phyloP scores from a whole-genome alignment of 306 rosid species.

The Lotus japonicus region DNA sequence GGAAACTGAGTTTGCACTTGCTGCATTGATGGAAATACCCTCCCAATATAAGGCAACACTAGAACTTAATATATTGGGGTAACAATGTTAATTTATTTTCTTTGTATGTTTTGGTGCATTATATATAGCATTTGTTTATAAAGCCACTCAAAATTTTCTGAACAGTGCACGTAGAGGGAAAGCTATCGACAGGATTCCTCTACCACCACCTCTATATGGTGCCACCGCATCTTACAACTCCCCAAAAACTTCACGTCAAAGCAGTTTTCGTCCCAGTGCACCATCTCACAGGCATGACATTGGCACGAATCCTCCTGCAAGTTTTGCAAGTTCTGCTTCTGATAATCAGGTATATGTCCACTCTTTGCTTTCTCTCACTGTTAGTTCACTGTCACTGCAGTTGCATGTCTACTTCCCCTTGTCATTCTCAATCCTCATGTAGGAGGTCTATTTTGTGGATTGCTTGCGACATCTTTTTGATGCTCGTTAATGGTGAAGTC shows the following conservation, averaged over 20 bases:
- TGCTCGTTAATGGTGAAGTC: too few species aligned
- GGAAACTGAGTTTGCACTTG: constrained; percentile 84
- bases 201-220: constrained; percentile 83
- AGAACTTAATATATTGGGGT: constrained; percentile 82
- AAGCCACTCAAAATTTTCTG: constrained; percentile 1
- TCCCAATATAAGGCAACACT: constrained; percentile 85
- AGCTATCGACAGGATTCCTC: constrained; percentile 62
- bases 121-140: constrained; percentile 4
- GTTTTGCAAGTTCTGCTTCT: constrained; percentile 37
- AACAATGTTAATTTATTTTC: constrained; percentile 18
- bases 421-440: neutral
- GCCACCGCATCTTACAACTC: constrained; percentile 45
- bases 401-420: neutral
- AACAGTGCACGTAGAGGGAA: constrained; percentile 61
- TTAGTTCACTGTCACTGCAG: neutral
- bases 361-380: constrained; percentile 4
- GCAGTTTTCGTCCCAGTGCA: constrained; percentile 46
- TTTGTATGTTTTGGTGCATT: neutral
- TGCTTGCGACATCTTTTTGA: too few species aligned
- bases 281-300: constrained; percentile 39
- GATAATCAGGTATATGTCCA: constrained; percentile 51
- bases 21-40: constrained; percentile 93
- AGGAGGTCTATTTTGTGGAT: neutral
- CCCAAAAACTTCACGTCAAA: constrained; percentile 43
- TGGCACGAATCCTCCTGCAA: constrained; percentile 20